Base-by-base conservation (phyloP, 2,329 filamentous ascomycete genomes). In the Rugonectria rugulosa region DNA sequence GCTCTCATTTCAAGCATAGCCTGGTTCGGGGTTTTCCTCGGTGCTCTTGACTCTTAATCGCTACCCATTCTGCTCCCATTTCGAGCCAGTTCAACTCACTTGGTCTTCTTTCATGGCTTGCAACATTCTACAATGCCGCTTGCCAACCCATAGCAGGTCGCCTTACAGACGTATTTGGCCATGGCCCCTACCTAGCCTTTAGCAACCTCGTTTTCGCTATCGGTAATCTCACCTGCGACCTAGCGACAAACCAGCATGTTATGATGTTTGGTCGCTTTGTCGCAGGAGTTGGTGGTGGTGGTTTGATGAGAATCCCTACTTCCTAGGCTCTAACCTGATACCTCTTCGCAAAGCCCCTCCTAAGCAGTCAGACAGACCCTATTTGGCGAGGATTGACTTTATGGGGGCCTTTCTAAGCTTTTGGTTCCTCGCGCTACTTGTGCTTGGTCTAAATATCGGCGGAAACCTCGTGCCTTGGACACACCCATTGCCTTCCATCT, bases 81-180 rank as follows among this genome's bases (percentile, higher is more conserved):
- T n/a, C n/a, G n/a, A n/a, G n/a, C n/a, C n/a, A n/a, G n/a, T n/a
- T n/a, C n/a, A n/a, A n/a, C n/a, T n/a, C n/a, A n/a, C n/a, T n/a
- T n/a, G n/a, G n/a, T n/a, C n/a, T n/a, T n/a, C n/a, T n/a, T n/a
- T n/a, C n/a, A n/a, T n/a, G n/a, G n/a, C n/a, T n/a, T n/a, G n/a
- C n/a, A n/a, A n/a, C n/a, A n/a, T n/a, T n/a, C n/a, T n/a, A n/a
- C n/a, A n/a, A n/a, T n/a, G n/a, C n/a, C n/a, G n/a, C n/a, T n/a
- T n/a, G n/a, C n/a, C n/a, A n/a, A n/a, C n/a, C n/a, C 88, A 94
- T 95, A 4, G 89, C 87, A 26, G 91, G 91, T 3, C 84, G 90
- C 11, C 72, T 95, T 48, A 95, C 91, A 0, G 91, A 95, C 68
- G 92, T 95, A 24, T 92, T 92, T 67, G 88, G 88, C 5, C 84